Conservation (phyloP, 768 basidiomycete genomes). For the Amanita inopinata region DNA sequence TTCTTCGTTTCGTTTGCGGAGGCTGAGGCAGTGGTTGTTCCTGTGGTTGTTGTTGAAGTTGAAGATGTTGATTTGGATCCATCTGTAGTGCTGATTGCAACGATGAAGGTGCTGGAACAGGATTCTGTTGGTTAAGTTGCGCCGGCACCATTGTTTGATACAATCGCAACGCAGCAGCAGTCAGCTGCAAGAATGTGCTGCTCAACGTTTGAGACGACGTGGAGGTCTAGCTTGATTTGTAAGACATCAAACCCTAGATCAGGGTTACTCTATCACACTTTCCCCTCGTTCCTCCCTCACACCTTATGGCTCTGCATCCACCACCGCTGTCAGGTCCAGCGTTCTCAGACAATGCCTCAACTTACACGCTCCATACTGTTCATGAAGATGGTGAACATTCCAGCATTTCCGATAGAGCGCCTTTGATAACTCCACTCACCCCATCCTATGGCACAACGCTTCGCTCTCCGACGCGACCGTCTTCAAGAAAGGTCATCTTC, state of each 20-base stretch:
- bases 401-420: slow-evolving; percentile 26
- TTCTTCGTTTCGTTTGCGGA: slow-evolving; percentile 36
- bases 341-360: slow-evolving; percentile 20
- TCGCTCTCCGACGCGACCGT: slow-evolving; percentile 28
- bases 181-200: slow-evolving; percentile 14
- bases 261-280: slow-evolving; percentile 12
- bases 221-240: slow-evolving; percentile 21
- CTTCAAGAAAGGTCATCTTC: slow-evolving; percentile 54
- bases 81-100: slow-evolving; percentile 60
- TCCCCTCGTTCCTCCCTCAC: slow-evolving; percentile 11
- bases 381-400: slow-evolving; percentile 20
- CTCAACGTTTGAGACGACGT: slow-evolving; percentile 26
- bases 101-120: slow-evolving; percentile 30
- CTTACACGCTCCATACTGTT: slow-evolving; percentile 62
- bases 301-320: slow-evolving; percentile 15
- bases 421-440: slow-evolving; percentile 34
- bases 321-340: slow-evolving; percentile 13
- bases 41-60: slow-evolving; percentile 27
- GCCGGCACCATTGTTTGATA: slow-evolving; percentile 26
- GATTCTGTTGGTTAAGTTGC: slow-evolving; percentile 22
- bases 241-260: slow-evolving; percentile 24
- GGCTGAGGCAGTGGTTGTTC: slow-evolving; percentile 21
- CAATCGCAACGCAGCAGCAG: slow-evolving; percentile 9
- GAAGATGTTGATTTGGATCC: slow-evolving; percentile 49
- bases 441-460: slow-evolving; percentile 46